Evolutionary conservation across 2,329 filamentous ascomycete species (phyloP).

Genomic region (Aspergillus oerlinghausenensis): DNA sequence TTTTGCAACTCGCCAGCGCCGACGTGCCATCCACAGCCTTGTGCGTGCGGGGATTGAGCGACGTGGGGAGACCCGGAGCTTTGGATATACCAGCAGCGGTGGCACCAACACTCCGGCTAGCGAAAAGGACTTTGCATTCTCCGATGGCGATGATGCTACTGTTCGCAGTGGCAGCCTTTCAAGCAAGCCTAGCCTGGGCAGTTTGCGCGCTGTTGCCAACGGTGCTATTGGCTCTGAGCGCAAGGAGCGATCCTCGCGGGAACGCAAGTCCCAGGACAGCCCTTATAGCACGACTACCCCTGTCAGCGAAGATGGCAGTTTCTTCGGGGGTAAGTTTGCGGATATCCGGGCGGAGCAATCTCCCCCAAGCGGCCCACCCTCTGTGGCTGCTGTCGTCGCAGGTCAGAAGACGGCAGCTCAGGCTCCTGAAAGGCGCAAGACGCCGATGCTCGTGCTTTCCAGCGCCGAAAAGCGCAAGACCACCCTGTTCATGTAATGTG

Average conservation of each 20-base stretch:
- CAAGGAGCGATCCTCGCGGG: conserved; percentile 61
- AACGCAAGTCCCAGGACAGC: conserved; percentile 51
- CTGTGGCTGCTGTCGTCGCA: conserved; percentile 38
- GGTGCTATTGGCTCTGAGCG: conserved; percentile 86
- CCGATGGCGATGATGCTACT: conserved; percentile 69
- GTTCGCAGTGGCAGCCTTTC: conserved; percentile 77
- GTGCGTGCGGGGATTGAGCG: conserved; percentile 85
- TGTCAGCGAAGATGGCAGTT: conserved; percentile 57
- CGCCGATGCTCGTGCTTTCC: conserved; percentile 80
- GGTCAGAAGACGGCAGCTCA: conserved; percentile 54
- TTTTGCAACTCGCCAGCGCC: conserved; percentile 87
- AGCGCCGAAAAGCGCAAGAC: conserved; percentile 88
- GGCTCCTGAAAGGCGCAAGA: conserved; percentile 66
- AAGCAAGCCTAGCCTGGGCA: conserved; percentile 68
- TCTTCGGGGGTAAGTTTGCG: conserved; percentile 53
- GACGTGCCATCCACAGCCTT: conserved; percentile 85
- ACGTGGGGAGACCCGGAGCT: conserved; percentile 65
- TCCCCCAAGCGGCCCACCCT: conserved; percentile 29
- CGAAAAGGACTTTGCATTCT: conserved; percentile 67
- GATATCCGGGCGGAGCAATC: conserved; percentile 43
- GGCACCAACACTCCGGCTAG: conserved; percentile 87
- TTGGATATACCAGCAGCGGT: conserved; percentile 57
- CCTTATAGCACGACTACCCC: conserved; percentile 59
- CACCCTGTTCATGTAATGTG: conserved; percentile 56
- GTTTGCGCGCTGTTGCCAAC: conserved; percentile 71